These are phyloP conservation scores for Lentinula guzmanii DNA, from an alignment of 768 basidiomycete genomes.

Conservation along the genomic window DNA sequence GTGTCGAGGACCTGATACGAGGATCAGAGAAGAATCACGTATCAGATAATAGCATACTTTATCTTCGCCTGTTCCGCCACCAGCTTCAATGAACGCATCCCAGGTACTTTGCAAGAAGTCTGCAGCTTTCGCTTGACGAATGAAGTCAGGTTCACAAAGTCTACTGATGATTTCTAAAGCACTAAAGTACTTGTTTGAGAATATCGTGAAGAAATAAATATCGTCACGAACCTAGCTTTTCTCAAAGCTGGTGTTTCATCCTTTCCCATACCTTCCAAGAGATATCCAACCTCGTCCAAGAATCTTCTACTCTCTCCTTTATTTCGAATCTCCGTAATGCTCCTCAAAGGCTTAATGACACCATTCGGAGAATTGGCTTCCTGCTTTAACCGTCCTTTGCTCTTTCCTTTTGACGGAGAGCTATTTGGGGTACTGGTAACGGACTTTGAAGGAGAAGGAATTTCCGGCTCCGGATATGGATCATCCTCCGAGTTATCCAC, in stretches of 20 bases:
- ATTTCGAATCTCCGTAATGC: constrained; percentile 73
- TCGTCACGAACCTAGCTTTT: constrained; percentile 52
- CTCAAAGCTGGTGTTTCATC: constrained; percentile 48
- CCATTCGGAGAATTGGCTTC: constrained; percentile 30
- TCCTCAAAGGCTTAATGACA: constrained; percentile 72
- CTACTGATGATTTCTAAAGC: constrained; percentile 74
- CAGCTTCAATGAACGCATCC: constrained; percentile 55
- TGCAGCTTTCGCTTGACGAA: constrained; percentile 72
- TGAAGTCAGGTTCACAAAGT: constrained; percentile 66
- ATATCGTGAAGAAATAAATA: neutral
- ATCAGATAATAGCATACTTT: constrained; percentile 16
- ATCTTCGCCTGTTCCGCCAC: constrained; percentile 59
- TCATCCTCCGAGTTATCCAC: constrained; percentile 78
- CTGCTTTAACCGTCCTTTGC: constrained; percentile 21
- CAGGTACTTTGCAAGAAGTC: constrained; percentile 69
- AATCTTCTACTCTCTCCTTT: constrained; percentile 79
- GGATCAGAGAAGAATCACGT: neutral
- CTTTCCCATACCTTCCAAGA: constrained; percentile 72
- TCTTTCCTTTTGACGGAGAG: constrained; percentile 34
- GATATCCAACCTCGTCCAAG: constrained; percentile 78
- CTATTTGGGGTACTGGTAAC: constrained; percentile 24
- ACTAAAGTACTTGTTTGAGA: constrained; percentile 27
- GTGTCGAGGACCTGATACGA: constrained; percentile 54
- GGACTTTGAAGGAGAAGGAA: constrained; percentile 25
- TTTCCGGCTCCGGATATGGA: constrained; percentile 28